Conservation (phyloP, 257 asterid genomes). For the Haberlea rhodopensis region DNA sequence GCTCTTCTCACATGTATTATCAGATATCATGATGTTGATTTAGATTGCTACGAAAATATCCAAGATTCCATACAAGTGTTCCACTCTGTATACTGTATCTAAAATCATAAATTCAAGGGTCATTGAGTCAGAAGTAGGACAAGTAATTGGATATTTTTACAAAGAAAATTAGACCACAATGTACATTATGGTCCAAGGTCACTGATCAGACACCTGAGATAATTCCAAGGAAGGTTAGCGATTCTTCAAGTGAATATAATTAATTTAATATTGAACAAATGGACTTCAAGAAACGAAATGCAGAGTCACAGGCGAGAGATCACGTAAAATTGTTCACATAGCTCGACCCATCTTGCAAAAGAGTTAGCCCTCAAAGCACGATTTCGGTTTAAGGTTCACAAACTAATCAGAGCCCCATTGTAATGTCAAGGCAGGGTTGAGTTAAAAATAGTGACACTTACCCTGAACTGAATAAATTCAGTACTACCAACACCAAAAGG, state of each 20-base stretch:
- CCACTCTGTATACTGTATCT: not conserved
- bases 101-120: not conserved
- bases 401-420: not conserved
- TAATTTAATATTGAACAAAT: not conserved
- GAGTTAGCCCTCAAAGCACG: no score
- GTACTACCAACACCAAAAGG: not conserved
- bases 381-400: not conserved
- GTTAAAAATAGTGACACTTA: not conserved
- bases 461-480: not conserved
- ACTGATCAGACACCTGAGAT: not conserved
- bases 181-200: not conserved
- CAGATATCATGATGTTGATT: no score
- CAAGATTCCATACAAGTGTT: not conserved
- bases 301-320: not conserved
- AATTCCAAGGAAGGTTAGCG: not conserved
- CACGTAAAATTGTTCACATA: not conserved
- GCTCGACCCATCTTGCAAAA: no score
- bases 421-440: not conserved
- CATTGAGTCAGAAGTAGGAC: not conserved
- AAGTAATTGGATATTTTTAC: not conserved
- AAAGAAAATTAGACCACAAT: constrained; percentile 6
- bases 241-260: not conserved
- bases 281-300: not conserved
- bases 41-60: not conserved
- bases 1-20: not conserved